Evolutionary conservation across 2,329 filamentous ascomycete genomes (phyloP).

Genomic region (Pezicula radicicola): DNA sequence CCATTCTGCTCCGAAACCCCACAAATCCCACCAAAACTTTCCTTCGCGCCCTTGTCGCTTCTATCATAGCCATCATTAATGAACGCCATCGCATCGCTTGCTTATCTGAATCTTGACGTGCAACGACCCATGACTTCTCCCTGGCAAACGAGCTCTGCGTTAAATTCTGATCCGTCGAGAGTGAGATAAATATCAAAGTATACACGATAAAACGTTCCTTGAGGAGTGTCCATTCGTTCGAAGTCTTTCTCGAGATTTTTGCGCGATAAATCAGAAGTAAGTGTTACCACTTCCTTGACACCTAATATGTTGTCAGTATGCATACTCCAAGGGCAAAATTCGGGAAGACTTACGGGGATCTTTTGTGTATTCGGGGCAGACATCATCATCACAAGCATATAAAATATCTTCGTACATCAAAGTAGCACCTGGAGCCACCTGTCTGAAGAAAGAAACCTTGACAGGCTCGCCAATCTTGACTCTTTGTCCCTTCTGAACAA

Average conservation of each 20-base stretch:
- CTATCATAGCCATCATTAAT: too few species aligned
- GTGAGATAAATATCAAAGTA: slow-evolving; percentile 85
- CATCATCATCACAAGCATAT: slow-evolving; percentile 96
- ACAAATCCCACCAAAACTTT: too few species aligned
- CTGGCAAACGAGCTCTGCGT: slow-evolving; percentile 97
- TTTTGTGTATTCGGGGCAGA: slow-evolving; percentile 98
- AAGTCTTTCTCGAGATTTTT: slow-evolving; percentile 99
- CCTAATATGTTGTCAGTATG: slow-evolving; percentile 50
- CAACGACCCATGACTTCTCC: slow-evolving; percentile 98
- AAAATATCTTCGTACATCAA: slow-evolving; percentile 99
- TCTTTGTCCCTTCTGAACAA: slow-evolving; percentile 96
- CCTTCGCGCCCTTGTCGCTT: too few species aligned
- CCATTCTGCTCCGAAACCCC: too few species aligned
- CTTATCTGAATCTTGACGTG: slow-evolving; percentile 76
- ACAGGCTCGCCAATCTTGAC: slow-evolving; percentile 99
- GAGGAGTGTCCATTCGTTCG: slow-evolving; percentile 97
- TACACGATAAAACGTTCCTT: slow-evolving; percentile 90
- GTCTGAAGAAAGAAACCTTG: slow-evolving; percentile 97
- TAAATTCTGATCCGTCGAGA: slow-evolving; percentile 95
- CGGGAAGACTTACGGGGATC: slow-evolving; percentile 80
- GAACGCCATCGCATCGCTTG: neutral
- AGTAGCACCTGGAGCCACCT: slow-evolving; percentile 93
- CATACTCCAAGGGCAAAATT: neutral
- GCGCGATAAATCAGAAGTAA: slow-evolving; percentile 92
- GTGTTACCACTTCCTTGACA: slow-evolving; percentile 98